Evolutionary conservation across 768 basidiomycete genomes (phyloP), one percentile per base, ranked within the genome.

Genomic region (Tricholoma flavovirens): DNA sequence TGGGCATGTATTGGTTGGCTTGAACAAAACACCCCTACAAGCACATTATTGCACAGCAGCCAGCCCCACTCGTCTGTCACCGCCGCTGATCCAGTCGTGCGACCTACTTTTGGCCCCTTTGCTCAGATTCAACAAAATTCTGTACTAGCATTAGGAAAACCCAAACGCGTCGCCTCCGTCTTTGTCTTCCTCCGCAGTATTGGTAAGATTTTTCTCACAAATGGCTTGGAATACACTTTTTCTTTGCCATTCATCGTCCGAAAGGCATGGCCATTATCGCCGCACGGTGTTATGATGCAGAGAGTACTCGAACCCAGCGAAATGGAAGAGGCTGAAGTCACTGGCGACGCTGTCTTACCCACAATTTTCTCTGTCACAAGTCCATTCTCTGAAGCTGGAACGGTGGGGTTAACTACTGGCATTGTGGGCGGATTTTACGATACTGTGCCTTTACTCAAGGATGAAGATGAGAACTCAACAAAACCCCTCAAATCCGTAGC

Each of bases 221-320:
- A 87, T 58, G 90, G 90, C 4, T 64, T 79, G 32, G 86, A 90
- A 61, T 90, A 85, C 63, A 88, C 87, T 1, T 86, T 91, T 66
- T 81, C 87, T 26, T 71, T 93, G 4, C 91, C 91, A 0, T 93
- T 93, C 64, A 80, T 90, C 56, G 87, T 90, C 3, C 78, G 86
- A 35, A 82, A 77, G 58, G 90, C 87, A 1, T 92, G 89, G 90
- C 83, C 90, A 4, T 71, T 90, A 19, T 77, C 75, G 56, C 91
- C 91, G 1, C 85, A 88, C 59, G 91, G 91, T 1, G 79, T 93
- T 21, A 76, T 93, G 72, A 81, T 93, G 42, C 88, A 93, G 62
- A 77, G 91, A 24, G 80, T 82, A 4, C 73, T 90, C 49, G 88
- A 89, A 61, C 75, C 80, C 1, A 73, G 74, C 5, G 90, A 93